Base-by-base conservation (phyloP, 768 basidiomycete species). In the Mycena venus region DNA sequence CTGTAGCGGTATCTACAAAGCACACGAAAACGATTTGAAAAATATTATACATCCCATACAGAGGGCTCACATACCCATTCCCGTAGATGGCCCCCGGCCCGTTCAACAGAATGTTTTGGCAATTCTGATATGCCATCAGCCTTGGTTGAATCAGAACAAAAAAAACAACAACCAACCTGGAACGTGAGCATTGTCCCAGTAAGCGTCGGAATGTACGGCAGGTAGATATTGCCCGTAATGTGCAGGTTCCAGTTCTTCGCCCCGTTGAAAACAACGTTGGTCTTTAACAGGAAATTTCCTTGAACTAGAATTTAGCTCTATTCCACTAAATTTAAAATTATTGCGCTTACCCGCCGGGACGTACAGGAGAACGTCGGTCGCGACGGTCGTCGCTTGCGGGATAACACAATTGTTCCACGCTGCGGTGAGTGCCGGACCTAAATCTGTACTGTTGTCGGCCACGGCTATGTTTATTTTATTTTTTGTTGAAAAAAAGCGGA, bases 261-360 rank as follows among this genome's bases (percentile, higher is more conserved):
- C 47, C 70, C 73, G 56, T 77, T 70, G 31, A 80, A 79, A 5
- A 66, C 63, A 9, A 80, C 79, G 38, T 67, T 78, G 2, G 73
- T 51, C 56, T 61, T 61, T 40, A 74, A 69, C 25, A 79, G 72
- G 64, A 73, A 80, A 53, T 77, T n/a, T n/a, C n/a, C n/a, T n/a
- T n/a, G n/a, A n/a, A n/a, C n/a, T n/a, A n/a, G n/a, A n/a, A n/a
- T n/a, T n/a, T n/a, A n/a, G n/a, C n/a, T n/a, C n/a, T n/a, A n/a
- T n/a, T n/a, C n/a, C n/a, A n/a, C n/a, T n/a, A n/a, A n/a, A n/a
- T n/a, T n/a, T n/a, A n/a, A n/a, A n/a, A n/a, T n/a, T n/a, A n/a
- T n/a, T n/a, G n/a, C n/a, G n/a, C n/a, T n/a, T 78, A 36, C 79
- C 79, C 7, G 77, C 36, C n/a, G 79, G 79, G 29, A 80, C 80